Percentiles rank a stretch among this genome's conserved stretches.
phyloP scores from a whole-genome alignment of 177 flowering plant genomes.

The Vitis hybrid region DNA sequence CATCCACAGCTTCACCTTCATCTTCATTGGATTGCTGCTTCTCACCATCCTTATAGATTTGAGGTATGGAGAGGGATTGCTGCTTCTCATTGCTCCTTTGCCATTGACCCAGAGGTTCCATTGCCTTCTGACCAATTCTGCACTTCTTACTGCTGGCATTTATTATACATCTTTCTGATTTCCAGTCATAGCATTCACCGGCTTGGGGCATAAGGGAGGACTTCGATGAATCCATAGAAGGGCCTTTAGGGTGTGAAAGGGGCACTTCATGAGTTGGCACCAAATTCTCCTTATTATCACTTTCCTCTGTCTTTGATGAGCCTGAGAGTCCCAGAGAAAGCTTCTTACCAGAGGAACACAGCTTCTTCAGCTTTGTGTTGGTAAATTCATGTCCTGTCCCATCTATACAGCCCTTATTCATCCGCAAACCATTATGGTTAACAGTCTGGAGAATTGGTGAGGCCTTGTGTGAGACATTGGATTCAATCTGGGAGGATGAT shows the following conservation, averaged over 20 bases:
- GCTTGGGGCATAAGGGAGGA: not conserved
- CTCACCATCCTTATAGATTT: not conserved
- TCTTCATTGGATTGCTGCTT: slow-evolving; percentile 14
- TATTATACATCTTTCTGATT: not conserved
- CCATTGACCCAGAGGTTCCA: slow-evolving; percentile 13
- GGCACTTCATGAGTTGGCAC: slow-evolving; percentile 18
- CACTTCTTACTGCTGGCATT: slow-evolving; percentile 8
- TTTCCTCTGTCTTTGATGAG: slow-evolving; percentile 13
- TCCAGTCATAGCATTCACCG: slow-evolving; percentile 2
- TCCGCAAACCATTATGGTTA: not conserved
- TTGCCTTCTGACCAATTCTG: slow-evolving; percentile 12
- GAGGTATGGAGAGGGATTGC: slow-evolving; percentile 2
- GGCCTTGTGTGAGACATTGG: slow-evolving; percentile 2
- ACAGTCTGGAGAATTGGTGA: not conserved
- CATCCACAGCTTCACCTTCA: not conserved
- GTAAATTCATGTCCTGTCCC: slow-evolving; percentile 8
- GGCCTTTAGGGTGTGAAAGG: slow-evolving; percentile 14
- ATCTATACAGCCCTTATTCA: slow-evolving; percentile 5
- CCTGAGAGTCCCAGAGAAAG: slow-evolving; percentile 30
- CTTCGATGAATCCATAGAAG: slow-evolving; percentile 4
- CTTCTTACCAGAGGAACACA: slow-evolving; percentile 21
- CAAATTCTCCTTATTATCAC: slow-evolving; percentile 27
- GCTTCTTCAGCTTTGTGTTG: slow-evolving; percentile 9
- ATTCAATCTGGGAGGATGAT: slow-evolving; percentile 1
- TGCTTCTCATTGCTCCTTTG: slow-evolving; percentile 15